Evolutionary conservation across 768 basidiomycete species (phyloP).

Genomic region (Mycena galericulata): DNA sequence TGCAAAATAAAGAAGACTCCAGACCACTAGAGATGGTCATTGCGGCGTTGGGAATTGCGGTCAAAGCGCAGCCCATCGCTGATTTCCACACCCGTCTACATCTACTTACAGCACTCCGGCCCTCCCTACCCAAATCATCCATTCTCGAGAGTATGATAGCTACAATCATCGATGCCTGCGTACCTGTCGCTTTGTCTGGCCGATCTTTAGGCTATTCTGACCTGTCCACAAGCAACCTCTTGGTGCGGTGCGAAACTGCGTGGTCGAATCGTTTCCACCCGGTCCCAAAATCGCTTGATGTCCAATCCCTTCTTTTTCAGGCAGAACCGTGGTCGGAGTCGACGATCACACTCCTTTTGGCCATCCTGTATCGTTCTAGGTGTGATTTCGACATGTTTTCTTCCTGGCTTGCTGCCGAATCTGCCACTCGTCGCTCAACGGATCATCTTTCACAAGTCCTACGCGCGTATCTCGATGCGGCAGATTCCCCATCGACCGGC

Average conservation of each 20-base stretch:
- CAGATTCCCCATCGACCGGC: constrained; percentile 28
- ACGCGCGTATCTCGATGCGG: constrained; percentile 60
- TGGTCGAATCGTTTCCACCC: constrained; percentile 47
- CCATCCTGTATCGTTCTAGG: constrained; percentile 56
- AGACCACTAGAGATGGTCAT: constrained; percentile 54
- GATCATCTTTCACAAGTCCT: constrained; percentile 54
- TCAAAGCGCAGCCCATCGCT: constrained; percentile 40
- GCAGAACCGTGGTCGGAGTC: constrained; percentile 54
- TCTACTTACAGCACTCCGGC: constrained; percentile 53
- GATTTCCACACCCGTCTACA: constrained; percentile 48
- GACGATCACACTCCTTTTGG: constrained; percentile 56
- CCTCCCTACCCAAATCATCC: constrained; percentile 47
- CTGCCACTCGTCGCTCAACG: constrained; percentile 37
- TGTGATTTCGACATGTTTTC: constrained; percentile 41
- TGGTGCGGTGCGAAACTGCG: constrained; percentile 42
- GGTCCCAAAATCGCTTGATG: constrained; percentile 39
- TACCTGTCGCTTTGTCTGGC: constrained; percentile 54
- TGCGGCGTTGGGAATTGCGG: constrained; percentile 41
- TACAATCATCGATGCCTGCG: constrained; percentile 49
- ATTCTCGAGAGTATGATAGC: constrained; percentile 64
- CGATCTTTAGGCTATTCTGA: constrained; percentile 29
- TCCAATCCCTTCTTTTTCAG: constrained; percentile 54
- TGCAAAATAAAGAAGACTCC: constrained; percentile 21
- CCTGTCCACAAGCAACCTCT: constrained; percentile 34
- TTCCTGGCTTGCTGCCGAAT: constrained; percentile 56